phyloP scores from a whole-genome alignment of 2,329 filamentous ascomycete species.

The Chaetomium strumarium region DNA sequence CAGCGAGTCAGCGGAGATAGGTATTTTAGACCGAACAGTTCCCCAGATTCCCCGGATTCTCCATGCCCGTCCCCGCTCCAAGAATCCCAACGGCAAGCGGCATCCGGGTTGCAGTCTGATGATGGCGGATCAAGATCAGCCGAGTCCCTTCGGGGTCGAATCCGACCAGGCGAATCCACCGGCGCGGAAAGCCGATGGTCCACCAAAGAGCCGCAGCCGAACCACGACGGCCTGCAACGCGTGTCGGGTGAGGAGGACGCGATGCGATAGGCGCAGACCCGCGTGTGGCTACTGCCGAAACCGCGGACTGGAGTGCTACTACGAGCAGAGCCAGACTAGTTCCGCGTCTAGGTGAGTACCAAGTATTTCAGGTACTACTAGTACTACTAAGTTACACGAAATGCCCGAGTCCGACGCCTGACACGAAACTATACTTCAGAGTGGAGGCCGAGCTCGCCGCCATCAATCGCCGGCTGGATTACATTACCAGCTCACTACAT shows the following conservation, averaged over 20 bases:
- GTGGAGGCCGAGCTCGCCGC: conserved; percentile 12
- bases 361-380: too few species aligned
- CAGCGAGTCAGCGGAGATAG: conserved; percentile 5
- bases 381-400: background rate
- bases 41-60: background rate
- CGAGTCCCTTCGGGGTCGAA: background rate
- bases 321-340: conserved; percentile 7
- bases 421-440: conserved; percentile 6
- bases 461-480: conserved; percentile 11
- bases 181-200: background rate
- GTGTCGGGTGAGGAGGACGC: conserved; percentile 8
- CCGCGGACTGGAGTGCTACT: conserved; percentile 9
- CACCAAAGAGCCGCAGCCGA: conserved; percentile 5
- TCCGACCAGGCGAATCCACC: background rate
- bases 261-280: conserved; percentile 10
- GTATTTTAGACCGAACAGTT: background rate
- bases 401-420: background rate
- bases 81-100: background rate
- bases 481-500: conserved; percentile 8
- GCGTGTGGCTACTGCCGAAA: conserved; percentile 9
- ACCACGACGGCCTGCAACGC: conserved; percentile 8
- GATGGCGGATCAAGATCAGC: background rate
- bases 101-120: background rate
- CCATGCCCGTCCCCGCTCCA: background rate
- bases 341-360: conserved; percentile 5